Base-by-base conservation (phyloP, 345 rosid genomes). In the Syzygium oleosum region DNA sequence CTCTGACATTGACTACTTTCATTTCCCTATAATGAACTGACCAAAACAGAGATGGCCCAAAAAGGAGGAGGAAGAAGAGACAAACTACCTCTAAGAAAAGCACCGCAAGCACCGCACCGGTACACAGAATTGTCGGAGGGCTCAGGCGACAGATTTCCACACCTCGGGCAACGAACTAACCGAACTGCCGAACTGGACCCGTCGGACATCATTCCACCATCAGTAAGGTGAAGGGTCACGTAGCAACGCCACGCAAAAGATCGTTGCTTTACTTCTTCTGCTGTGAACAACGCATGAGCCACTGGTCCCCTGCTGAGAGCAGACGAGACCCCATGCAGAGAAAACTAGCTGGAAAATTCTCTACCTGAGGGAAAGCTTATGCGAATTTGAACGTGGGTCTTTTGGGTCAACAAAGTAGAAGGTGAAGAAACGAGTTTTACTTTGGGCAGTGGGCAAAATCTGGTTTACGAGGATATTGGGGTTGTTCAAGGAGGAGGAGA, bases 21-120 rank as follows among this genome's bases (percentile, higher is more conserved):
- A n/a, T n/a, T 61, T 61, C 73, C 19, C 46, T 43, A 43, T 5
- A 43, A 43, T 43, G 46, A 43, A 43, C 46, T 43, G 46, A 43
- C 46, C 46, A 43, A 41, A 43, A 43, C 46, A 43, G 46, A 43
- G 46, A 43, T 43, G 46, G 46, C 46, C 46, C 7, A 43, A 43
- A 43, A 6, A 43, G 46, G 7, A 43, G 46, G 7, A 43, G 7
- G 46, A 43, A 43, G 46, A 84, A 68, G 12, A 52, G 38, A 25
- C 25, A 85, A 19, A 88, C 87, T 89, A 98, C 99, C 99, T 92
- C 95, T 92, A 87, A 98, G 99, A 91, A 98, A 94, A 87, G 99
- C 94, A 59, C 96, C 97, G 61, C 98, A 98, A 22, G 99, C 99
- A 84, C 99, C 99, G 84, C 99, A 98, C 77, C 93, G 91, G 84